These are phyloP conservation scores for Amaranthus cruentus DNA, from an alignment of 148 eudicot genomes.

Conservation along the genomic window DNA sequence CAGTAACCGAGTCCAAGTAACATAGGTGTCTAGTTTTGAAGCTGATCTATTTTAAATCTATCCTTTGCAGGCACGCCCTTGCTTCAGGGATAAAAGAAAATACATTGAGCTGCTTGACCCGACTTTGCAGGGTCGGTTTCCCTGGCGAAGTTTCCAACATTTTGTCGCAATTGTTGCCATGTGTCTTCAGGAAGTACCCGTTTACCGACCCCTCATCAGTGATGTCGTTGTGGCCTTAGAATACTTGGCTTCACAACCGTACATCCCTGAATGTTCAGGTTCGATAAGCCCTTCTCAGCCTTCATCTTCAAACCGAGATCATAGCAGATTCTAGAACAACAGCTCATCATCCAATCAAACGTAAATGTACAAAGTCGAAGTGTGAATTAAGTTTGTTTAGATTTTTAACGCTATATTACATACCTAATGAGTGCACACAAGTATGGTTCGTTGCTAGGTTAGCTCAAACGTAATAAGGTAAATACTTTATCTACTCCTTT, in stretches of 20 bases:
- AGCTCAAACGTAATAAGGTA: constrained; percentile 21
- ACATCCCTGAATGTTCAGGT: constrained; percentile 22
- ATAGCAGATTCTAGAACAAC: constrained; percentile 27
- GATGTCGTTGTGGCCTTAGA: constrained; percentile 73
- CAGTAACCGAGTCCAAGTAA: too few species aligned
- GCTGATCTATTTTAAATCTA: neutral
- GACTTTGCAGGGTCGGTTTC: constrained; percentile 37
- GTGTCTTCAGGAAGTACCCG: constrained; percentile 71
- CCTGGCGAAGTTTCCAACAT: constrained; percentile 43
- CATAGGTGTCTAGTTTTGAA: too few species aligned
- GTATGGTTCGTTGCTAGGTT: too few species aligned
- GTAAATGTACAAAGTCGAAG: constrained; percentile 21
- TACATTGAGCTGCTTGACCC: constrained; percentile 57
- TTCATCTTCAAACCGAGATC: constrained; percentile 26
- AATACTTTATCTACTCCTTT: neutral
- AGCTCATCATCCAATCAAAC: neutral
- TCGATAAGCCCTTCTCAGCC: constrained; percentile 18
- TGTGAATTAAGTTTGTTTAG: neutral
- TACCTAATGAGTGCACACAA: neutral
- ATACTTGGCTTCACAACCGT: constrained; percentile 40
- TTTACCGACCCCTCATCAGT: constrained; percentile 51
- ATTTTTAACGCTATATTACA: constrained; percentile 2
- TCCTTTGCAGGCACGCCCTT: constrained; percentile 47
- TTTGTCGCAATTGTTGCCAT: constrained; percentile 56
- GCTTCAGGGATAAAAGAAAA: constrained; percentile 46